phyloP scores from a whole-genome alignment of 2,329 filamentous ascomycete genomes.

The Grosmannia penicillata region DNA sequence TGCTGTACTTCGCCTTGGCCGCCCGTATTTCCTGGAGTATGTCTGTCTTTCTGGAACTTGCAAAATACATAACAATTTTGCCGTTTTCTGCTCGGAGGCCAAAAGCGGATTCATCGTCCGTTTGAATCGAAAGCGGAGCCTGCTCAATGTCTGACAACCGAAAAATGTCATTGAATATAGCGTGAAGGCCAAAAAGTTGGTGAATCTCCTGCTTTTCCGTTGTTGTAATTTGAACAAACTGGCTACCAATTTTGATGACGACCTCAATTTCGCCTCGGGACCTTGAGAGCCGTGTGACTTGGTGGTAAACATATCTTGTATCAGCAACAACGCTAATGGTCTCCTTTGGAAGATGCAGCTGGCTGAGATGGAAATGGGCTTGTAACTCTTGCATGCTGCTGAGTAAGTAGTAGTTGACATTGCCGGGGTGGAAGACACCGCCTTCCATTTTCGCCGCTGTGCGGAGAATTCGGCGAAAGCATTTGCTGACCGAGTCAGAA shows the following conservation, averaged over 20 bases:
- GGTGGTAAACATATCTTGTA: constrained; percentile 49
- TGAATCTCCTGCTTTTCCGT: constrained; percentile 54
- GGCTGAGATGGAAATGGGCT: constrained; percentile 49
- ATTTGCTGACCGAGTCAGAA: constrained; percentile 30
- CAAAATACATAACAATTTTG: constrained; percentile 59
- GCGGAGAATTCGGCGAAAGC: constrained; percentile 48
- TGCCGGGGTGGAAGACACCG: constrained; percentile 47
- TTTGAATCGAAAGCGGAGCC: constrained; percentile 46
- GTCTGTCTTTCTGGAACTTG: constrained; percentile 47
- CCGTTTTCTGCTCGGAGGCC: constrained; percentile 53
- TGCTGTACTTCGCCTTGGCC: constrained; percentile 49
- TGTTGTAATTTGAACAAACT: constrained; percentile 57
- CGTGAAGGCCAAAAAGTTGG: constrained; percentile 43
- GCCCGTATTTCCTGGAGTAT: constrained; percentile 47
- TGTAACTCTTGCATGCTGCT: constrained; percentile 52
- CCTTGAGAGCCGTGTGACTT: constrained; percentile 50
- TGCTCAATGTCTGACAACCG: constrained; percentile 53
- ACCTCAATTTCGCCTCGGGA: constrained; percentile 59
- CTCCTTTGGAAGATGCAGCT: constrained; percentile 53
- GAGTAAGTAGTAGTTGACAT: constrained; percentile 51
- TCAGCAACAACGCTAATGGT: constrained; percentile 55
- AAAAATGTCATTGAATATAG: constrained; percentile 57
- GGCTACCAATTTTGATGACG: constrained; percentile 51
- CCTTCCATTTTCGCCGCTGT: constrained; percentile 44
- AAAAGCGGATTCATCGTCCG: constrained; percentile 53